Evolutionary conservation across 2,329 filamentous ascomycete genomes (phyloP).

Genomic region (Spiromastix sp.): DNA sequence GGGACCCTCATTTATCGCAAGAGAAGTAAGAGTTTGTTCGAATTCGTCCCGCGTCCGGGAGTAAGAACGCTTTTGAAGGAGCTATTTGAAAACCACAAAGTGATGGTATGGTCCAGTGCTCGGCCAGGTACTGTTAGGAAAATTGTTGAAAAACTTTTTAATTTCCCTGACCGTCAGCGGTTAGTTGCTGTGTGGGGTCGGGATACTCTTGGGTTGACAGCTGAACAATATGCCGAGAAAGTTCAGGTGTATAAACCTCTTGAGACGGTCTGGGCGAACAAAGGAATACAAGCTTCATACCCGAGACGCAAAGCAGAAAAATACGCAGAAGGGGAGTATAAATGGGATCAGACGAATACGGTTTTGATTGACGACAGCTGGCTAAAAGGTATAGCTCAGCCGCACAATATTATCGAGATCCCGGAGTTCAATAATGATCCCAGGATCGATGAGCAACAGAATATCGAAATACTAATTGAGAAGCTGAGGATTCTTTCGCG

Average conservation of each 20-base stretch:
- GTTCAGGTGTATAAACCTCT: conserved; percentile 89
- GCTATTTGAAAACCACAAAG: conserved; percentile 61
- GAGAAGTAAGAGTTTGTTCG: conserved; percentile 36
- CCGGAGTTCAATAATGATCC: conserved; percentile 57
- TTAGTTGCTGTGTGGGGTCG: conserved; percentile 69
- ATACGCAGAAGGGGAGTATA: conserved; percentile 2
- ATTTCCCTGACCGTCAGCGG: conserved; percentile 38
- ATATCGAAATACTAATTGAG: conserved; percentile 40
- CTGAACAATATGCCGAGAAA: conserved; percentile 54
- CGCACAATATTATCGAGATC: conserved; percentile 69
- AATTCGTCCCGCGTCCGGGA: conserved; percentile 57
- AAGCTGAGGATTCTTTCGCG: conserved; percentile 43
- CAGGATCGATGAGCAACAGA: conserved; percentile 30
- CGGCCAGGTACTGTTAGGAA: conserved; percentile 57
- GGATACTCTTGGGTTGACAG: conserved; percentile 60
- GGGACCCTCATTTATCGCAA: conserved; percentile 76
- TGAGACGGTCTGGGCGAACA: conserved; percentile 54
- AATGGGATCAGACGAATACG: conserved; percentile 77
- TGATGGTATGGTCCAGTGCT: conserved; percentile 89
- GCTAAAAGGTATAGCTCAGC: conserved; percentile 73
- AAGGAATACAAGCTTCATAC: conserved; percentile 27
- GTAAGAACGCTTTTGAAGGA: conserved; percentile 61
- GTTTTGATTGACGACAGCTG: conserved; percentile 77
- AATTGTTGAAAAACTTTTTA: conserved; percentile 51
- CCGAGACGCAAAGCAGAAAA: conserved; percentile 2